These are phyloP conservation scores for Helicostylum pulchrum DNA, from an alignment of 192 early-diverging fungal genomes.

Conservation along the genomic window DNA sequence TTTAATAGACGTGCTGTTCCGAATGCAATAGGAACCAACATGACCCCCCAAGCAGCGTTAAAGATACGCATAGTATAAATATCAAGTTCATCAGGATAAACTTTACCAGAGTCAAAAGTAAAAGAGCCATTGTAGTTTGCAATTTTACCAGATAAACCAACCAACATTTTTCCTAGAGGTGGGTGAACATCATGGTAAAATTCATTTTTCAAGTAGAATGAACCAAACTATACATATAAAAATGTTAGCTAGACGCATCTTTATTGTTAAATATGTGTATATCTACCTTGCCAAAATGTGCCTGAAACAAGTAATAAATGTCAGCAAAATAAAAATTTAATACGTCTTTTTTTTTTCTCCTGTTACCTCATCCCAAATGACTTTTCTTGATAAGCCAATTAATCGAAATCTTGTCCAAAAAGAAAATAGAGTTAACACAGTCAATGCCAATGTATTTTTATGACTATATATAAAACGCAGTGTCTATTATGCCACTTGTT, in stretches of 20 bases:
- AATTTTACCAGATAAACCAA: conserved; percentile 78
- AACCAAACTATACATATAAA: conserved; percentile 80
- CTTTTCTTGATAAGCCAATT: conserved; percentile 56
- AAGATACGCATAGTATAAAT: conserved; percentile 89
- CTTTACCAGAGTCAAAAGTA: conserved; percentile 71
- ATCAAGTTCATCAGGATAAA: conserved; percentile 80
- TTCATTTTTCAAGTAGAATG: conserved; percentile 85
- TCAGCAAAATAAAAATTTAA: neutral
- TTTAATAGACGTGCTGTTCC: conserved; percentile 75
- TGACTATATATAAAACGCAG: conserved; percentile 43
- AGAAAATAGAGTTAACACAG: conserved; percentile 56
- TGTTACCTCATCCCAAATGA: conserved; percentile 65
- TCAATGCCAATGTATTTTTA: conserved; percentile 46
- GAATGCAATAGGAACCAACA: conserved; percentile 88
- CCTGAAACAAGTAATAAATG: conserved; percentile 18
- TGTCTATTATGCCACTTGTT: conserved; percentile 3
- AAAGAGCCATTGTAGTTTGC: conserved; percentile 87
- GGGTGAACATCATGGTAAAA: conserved; percentile 99
- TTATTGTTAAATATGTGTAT: neutral
- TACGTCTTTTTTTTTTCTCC: too few species aligned
- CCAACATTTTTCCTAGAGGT: conserved; percentile 94
- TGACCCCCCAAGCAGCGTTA: conserved; percentile 83
- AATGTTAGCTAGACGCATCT: neutral
- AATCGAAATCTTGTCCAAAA: conserved; percentile 65
- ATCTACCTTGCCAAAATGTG: conserved; percentile 56